Conservation (phyloP, 768 basidiomycete species). For the Kwoniella europaea region DNA sequence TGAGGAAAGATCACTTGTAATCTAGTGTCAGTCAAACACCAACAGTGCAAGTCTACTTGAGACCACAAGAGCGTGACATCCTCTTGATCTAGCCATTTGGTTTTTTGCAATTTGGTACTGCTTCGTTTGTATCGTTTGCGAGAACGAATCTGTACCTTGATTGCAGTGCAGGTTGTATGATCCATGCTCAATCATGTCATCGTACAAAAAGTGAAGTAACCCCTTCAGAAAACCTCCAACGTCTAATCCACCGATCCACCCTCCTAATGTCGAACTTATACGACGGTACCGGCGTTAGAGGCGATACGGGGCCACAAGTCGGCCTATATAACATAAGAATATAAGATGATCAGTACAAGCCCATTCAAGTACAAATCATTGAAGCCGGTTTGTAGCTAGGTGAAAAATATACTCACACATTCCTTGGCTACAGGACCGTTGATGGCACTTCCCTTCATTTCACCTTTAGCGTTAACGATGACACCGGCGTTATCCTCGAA, state of each 20-base stretch:
- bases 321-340: slow-evolving; percentile 50
- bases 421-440: slow-evolving; percentile 81
- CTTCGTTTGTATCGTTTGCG: no score
- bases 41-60: no score
- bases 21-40: background rate
- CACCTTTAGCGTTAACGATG: slow-evolving; percentile 97
- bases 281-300: slow-evolving; percentile 97
- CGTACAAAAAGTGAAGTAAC: slow-evolving; percentile 18
- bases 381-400: no score
- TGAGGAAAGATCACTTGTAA: background rate
- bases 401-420: no score
- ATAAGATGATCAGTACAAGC: background rate
- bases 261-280: slow-evolving; percentile 63
- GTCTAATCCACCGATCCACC: background rate
- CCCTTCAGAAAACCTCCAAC: background rate
- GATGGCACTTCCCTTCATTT: slow-evolving; percentile 92
- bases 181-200: slow-evolving; percentile 18
- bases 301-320: slow-evolving; percentile 99
- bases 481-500: slow-evolving; percentile 97
- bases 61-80: no score
- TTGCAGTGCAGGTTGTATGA: slow-evolving; percentile 8
- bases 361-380: no score
- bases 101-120: no score
- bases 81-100: no score
- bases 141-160: no score